A percentile compares a stretch with the other conserved stretches of the same genome.
These are phyloP conservation scores for Spirogloea muscicola DNA, from an alignment of 139 green algal genomes.

Conservation along the genomic window DNA sequence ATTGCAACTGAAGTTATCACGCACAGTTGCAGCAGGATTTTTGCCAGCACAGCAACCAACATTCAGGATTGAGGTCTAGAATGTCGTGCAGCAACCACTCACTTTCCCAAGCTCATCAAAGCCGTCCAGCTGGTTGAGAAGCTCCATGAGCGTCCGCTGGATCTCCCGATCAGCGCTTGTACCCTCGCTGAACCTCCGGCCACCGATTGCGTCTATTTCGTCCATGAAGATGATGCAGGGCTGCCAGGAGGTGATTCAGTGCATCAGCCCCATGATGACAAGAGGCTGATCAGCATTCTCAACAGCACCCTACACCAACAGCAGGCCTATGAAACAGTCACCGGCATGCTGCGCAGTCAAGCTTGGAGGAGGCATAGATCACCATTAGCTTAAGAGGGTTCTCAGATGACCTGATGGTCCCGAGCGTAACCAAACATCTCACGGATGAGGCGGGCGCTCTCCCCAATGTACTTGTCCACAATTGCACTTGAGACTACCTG, in stretches of 20 bases:
- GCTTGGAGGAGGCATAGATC: too few species aligned
- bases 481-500: constrained; percentile 89
- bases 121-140: constrained; percentile 95
- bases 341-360: too few species aligned
- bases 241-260: constrained; percentile 19
- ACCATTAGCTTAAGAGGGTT: too few species aligned
- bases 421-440: constrained; percentile 97
- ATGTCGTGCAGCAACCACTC: background rate
- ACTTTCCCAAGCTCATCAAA: constrained; percentile 95
- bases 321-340: too few species aligned
- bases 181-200: constrained; percentile 91
- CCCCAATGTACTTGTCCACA: constrained; percentile 99
- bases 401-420: constrained; percentile 72
- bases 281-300: too few species aligned
- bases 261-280: too few species aligned
- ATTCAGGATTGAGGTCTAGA: background rate
- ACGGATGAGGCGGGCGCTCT: constrained; percentile 88
- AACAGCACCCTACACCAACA: too few species aligned
- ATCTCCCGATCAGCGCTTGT: constrained; percentile 97
- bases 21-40: too few species aligned
- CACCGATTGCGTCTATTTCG: constrained; percentile 96
- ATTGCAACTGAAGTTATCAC: background rate
- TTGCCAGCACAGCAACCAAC: background rate
- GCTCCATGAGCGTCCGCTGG: constrained; percentile 99
- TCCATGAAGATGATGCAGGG: constrained; percentile 64